Evolutionary conservation across 225 moss, liverwort and hornwort species (phyloP), one percentile per base, ranked within the genome.

Genomic region (Pseudisothecium myosuroides): DNA sequence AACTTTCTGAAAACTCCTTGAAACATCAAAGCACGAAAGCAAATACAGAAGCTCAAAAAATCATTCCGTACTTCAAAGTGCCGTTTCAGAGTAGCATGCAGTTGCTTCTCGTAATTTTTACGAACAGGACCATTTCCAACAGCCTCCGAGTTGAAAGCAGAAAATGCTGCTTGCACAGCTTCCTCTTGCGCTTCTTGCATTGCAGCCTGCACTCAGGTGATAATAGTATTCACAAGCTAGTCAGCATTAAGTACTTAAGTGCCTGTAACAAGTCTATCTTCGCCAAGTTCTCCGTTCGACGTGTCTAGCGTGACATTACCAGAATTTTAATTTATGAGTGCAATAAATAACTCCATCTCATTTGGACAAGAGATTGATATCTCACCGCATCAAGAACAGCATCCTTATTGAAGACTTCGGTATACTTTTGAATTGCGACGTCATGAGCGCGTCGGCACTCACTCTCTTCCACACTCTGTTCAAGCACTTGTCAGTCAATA

Each of bases 361-460:
- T 65, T 45, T 23, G 32, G 11, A 75, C 10, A 34, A 76, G 22
- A 76, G 23, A 69, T 37, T 83, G 59, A 72, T 9, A 27, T 78
- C 87, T 89, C 85, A 95, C 97, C 96, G 95, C 92, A 87, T 97
- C 98, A 71, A 93, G 90, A 79, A 91, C 92, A 41, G 90, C 92
- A 56, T 93, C 88, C 83, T 90, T 96, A 82, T 94, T 94, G 50
- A 96, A 97, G 62, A 93, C 90, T 79, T 95, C 87, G 2, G 87
- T 69, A 76, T 99, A 99, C 83, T 88, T 95, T 84, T 96, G 92
- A 60, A 96, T 95, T 45, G 92, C 95, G 71, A 93, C 65, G 81
- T 97, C 98, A 88, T 94, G 90, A 49, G 97, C 98, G n/a, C 96
- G 96, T 71, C 96, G 95, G 86, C 97, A 97, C 87, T 99, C 98